Evolutionary conservation across 805 yeast genomes (phyloP).

Genomic region (Wickerhamomyces xylosicus): DNA sequence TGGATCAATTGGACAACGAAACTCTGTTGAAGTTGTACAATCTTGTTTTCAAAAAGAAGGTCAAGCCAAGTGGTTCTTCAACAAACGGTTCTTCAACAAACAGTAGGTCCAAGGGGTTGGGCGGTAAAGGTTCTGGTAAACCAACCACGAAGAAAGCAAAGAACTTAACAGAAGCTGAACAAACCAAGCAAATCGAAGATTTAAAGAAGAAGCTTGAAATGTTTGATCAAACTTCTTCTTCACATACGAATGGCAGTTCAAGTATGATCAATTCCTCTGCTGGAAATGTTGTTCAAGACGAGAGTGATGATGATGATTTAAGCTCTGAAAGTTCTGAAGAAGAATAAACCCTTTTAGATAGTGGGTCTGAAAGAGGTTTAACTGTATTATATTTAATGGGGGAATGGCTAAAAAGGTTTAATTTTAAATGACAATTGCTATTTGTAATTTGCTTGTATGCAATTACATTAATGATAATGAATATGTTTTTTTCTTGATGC

Average conservation of each 20-base stretch:
- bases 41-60: constrained; percentile 51
- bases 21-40: constrained; percentile 79
- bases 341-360: constrained; percentile 33
- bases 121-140: constrained; percentile 1
- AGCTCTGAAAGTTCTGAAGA: constrained; percentile 67
- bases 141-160: constrained; percentile 38
- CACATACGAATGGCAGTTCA: constrained; percentile 9
- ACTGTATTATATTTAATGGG: constrained; percentile 1
- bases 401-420: no score
- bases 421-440: no score
- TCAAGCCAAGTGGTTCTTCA: constrained; percentile 1
- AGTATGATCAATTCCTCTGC: constrained; percentile 5
- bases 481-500: no score
- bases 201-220: constrained; percentile 70
- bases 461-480: no score
- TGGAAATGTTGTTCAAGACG: constrained; percentile 23
- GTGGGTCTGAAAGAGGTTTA: no score
- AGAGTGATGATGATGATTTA: constrained; percentile 39
- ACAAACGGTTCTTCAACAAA: background rate
- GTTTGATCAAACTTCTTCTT: constrained; percentile 31
- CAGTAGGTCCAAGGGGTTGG: constrained; percentile 2
- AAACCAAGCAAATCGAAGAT: constrained; percentile 55
- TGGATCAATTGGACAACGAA: constrained; percentile 81
- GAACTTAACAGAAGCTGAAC: constrained; percentile 57
- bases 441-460: no score